phyloP scores from a whole-genome alignment of 441 rosid species.

The Raphanus hybrid region DNA sequence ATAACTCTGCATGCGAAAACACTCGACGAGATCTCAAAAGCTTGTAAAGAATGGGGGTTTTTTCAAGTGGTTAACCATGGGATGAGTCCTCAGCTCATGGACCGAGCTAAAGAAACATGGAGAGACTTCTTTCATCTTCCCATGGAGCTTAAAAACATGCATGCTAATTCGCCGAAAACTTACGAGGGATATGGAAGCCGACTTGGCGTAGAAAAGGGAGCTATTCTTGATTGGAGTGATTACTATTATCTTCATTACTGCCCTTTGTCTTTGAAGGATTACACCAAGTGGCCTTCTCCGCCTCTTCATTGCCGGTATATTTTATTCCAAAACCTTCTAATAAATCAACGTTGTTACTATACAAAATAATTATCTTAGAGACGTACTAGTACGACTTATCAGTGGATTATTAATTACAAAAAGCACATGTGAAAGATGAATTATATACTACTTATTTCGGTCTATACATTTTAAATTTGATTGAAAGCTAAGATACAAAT shows the following conservation, averaged over 20 bases:
- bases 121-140: slow-evolving; percentile 73
- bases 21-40: slow-evolving; percentile 46
- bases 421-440: neutral
- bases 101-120: slow-evolving; percentile 61
- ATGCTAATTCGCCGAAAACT: slow-evolving; percentile 73
- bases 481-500: neutral
- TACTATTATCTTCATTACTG: slow-evolving; percentile 78
- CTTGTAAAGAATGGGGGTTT: slow-evolving; percentile 78
- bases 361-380: neutral
- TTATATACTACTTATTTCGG: neutral
- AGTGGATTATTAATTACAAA: neutral
- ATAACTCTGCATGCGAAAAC: slow-evolving; percentile 31
- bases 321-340: neutral
- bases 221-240: slow-evolving; percentile 91
- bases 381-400: slow-evolving; percentile 8
- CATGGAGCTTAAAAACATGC: slow-evolving; percentile 66
- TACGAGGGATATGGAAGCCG: slow-evolving; percentile 93
- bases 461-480: neutral
- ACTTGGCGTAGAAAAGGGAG: slow-evolving; percentile 75
- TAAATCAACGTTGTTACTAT: neutral
- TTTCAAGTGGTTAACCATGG: slow-evolving; percentile 88
- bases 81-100: slow-evolving; percentile 62
- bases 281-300: slow-evolving; percentile 69
- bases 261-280: slow-evolving; percentile 59
- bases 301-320: slow-evolving; percentile 65